Conservation (phyloP, 208 protist genomes). For the Phytomonas serpens region DNA sequence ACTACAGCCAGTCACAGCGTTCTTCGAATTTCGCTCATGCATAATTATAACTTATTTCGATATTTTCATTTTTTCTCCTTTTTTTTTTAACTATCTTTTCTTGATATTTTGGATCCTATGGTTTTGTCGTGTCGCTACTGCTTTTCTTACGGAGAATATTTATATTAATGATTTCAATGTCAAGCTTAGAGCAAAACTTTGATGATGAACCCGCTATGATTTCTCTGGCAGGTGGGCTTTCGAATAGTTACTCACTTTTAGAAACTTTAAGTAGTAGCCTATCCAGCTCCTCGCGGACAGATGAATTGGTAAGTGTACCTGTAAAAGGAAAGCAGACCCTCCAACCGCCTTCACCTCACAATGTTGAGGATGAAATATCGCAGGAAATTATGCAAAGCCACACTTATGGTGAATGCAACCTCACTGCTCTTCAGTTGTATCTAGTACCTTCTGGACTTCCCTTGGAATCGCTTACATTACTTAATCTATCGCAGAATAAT, state of each 20-base stretch:
- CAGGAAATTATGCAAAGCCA: constrained; percentile 41
- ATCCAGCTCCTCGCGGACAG: not conserved
- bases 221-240: not conserved
- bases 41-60: not conserved
- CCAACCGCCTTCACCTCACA: constrained; percentile 12
- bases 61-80: not conserved
- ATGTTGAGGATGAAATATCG: constrained; percentile 31
- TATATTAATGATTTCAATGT: not conserved
- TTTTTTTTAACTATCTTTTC: constrained; percentile 9
- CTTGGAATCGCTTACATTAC: constrained; percentile 23
- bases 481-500: constrained; percentile 58
- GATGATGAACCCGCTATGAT: not conserved
- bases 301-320: not conserved
- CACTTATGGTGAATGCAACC: constrained; percentile 41
- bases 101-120: constrained; percentile 14
- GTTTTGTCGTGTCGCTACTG: constrained; percentile 12
- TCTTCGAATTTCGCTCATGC: not conserved
- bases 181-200: not conserved
- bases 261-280: not conserved
- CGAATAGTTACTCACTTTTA: not conserved
- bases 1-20: not conserved
- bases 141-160: constrained; percentile 8
- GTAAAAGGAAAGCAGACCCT: constrained; percentile 18
- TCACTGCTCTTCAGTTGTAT: constrained; percentile 39
- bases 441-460: constrained; percentile 30